Conservation (phyloP, 805 yeast genomes). For the Saccharomycopsis vini region DNA sequence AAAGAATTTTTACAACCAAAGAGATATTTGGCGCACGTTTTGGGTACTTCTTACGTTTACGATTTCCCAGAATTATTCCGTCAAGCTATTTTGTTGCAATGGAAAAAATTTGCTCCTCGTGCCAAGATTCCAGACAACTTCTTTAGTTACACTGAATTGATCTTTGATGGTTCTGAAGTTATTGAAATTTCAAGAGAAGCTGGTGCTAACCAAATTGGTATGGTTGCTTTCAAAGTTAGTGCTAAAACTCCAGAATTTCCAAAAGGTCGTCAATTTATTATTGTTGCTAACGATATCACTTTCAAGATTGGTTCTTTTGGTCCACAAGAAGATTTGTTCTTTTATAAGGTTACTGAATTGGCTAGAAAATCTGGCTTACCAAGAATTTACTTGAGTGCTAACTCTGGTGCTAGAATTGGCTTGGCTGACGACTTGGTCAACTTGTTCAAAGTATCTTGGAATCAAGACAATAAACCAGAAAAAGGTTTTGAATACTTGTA, state of each 20-base stretch:
- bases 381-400: slow-evolving; percentile 90
- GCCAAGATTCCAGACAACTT: slow-evolving; percentile 65
- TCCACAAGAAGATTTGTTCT: slow-evolving; percentile 88
- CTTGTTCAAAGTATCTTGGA: slow-evolving; percentile 88
- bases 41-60: slow-evolving; percentile 97
- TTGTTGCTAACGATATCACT: slow-evolving; percentile 95
- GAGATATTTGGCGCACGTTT: slow-evolving; percentile 94
- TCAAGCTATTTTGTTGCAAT: slow-evolving; percentile 76
- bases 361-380: slow-evolving; percentile 92
- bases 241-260: slow-evolving; percentile 97
- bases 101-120: slow-evolving; percentile 60
- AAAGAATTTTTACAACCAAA: slow-evolving; percentile 98
- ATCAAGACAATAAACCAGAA: slow-evolving; percentile 58
- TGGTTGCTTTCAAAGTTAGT: slow-evolving; percentile 90
- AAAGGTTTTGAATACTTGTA: slow-evolving; percentile 90
- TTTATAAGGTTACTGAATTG: slow-evolving; percentile 84
- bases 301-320: slow-evolving; percentile 98
- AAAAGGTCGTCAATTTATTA: slow-evolving; percentile 84
- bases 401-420: slow-evolving; percentile 99
- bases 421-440: slow-evolving; percentile 94
- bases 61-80: slow-evolving; percentile 99
- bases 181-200: slow-evolving; percentile 92
- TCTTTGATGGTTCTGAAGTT: slow-evolving; percentile 68
- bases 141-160: slow-evolving; percentile 73
- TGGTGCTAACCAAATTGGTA: slow-evolving; percentile 92